Base-by-base conservation (phyloP, 495 filamentous ascomycete genomes). In the Recurvomyces mirabilis region DNA sequence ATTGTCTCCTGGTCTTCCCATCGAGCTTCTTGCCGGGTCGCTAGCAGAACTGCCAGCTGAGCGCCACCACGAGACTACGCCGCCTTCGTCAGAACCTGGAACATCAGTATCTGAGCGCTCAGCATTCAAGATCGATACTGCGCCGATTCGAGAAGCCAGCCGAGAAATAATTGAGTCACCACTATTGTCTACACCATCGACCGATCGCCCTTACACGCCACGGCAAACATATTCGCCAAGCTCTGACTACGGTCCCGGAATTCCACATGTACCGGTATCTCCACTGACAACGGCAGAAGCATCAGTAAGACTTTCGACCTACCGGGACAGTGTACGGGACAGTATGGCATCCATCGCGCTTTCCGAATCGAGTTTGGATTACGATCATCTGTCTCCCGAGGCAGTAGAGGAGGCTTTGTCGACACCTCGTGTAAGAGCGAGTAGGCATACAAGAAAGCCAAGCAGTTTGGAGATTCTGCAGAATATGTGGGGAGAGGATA, bases 311-410 rank as follows among this genome's bases (percentile, higher is more conserved):
- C 12, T 29, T 3, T 41, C 45, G 14, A 20, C 36, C 26, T 20
- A 24, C 42, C 24, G 28, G n/a, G 42, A 49, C 33, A 37, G 30
- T 30, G 43, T 47, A 15, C 32, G 47, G 17, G 38, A 49, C 38
- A 46, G 41, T 23, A 46, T 54, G 51, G 36, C 47, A 3, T 54
- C 51, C 6, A 31, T 54, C 13, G 51, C 40, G 5, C 42, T 54
- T 2, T 49, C 46, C 7, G 41, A 54, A 4, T 26, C 45, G 14
- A 53, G 51, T 35, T 20, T 54, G n/a, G 51, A 54, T 35, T 54
- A 54, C 33, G 51, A 50, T 30, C 35, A 54, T 17, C 26, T 54
- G 11, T 54, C 51, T 11, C 10, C 51, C 15, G 46, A 53, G 5
- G 47, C 37, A 21, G 45, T 53, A 0, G 41, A 44, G 14, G 45